These are phyloP conservation scores for Citrus mangshanensis DNA, from an alignment of 345 rosid species.

Conservation along the genomic window DNA sequence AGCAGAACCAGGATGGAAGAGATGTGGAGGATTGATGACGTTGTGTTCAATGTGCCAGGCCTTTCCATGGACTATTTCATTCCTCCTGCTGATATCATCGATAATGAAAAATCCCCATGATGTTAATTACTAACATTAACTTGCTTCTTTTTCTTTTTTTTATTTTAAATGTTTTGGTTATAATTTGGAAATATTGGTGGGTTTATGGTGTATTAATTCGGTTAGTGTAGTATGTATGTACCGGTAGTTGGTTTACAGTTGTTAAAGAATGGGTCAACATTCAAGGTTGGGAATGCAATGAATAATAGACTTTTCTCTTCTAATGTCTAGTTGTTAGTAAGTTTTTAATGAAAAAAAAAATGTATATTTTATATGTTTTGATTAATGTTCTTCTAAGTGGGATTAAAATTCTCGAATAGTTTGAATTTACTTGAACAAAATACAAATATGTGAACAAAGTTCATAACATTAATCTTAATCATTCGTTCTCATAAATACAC, in stretches of 20 bases:
- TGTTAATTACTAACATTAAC: constrained; percentile 4
- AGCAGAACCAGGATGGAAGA: constrained; percentile 90
- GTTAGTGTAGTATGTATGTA: constrained; percentile 8
- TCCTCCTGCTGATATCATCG: constrained; percentile 85
- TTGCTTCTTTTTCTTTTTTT: neutral
- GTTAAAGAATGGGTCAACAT: neutral
- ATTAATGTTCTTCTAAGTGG: too few relatives aligned
- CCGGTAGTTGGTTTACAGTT: neutral
- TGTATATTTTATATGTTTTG: too few relatives aligned
- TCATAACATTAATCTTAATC: too few relatives aligned
- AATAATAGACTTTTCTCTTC: neutral
- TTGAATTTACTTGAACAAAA: too few relatives aligned
- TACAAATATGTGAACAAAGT: too few relatives aligned
- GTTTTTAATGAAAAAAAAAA: too few relatives aligned
- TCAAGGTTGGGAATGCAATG: constrained; percentile 8
- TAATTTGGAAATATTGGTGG: constrained; percentile 13
- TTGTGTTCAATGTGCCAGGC: constrained; percentile 84
- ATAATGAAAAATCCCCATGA: constrained; percentile 27
- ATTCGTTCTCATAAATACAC: too few relatives aligned
- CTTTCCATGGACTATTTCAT: constrained; percentile 84
- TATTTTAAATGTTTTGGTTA: neutral
- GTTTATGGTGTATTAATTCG: neutral
- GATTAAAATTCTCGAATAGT: too few relatives aligned
- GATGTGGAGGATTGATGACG: constrained; percentile 87
- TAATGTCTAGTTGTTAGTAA: too few relatives aligned